Percentiles rank a stretch among this genome's conserved stretches.
These are phyloP conservation scores for Syzygium grande DNA, from an alignment of 345 rosid genomes.

Conservation along the genomic window DNA sequence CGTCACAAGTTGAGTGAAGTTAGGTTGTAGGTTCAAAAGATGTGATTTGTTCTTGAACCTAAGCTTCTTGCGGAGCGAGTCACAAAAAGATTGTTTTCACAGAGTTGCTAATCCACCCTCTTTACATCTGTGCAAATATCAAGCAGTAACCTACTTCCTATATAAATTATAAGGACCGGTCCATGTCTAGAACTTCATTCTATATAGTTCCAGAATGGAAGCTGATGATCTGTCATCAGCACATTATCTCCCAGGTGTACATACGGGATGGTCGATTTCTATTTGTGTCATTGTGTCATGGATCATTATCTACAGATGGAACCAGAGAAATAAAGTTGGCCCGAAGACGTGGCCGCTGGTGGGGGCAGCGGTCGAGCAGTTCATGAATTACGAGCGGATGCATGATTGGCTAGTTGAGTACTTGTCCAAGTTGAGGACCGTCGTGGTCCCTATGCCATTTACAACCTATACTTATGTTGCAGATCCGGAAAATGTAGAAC, in stretches of 20 bases:
- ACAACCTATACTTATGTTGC: constrained; percentile 88
- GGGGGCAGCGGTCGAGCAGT: constrained; percentile 85
- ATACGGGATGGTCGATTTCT: constrained; percentile 9
- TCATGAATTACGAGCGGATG: constrained; percentile 71
- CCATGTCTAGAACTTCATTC: not conserved
- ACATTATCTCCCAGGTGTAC: not conserved
- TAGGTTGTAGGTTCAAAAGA: not conserved
- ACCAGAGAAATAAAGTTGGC: constrained; percentile 58
- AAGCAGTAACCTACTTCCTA: not conserved
- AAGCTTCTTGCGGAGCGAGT: not conserved
- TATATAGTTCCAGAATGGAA: not conserved
- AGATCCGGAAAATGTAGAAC: constrained; percentile 84
- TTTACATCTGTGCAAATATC: not conserved
- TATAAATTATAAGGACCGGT: not conserved
- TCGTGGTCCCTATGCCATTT: constrained; percentile 86
- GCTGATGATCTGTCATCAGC: not conserved
- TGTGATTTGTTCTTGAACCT: not conserved
- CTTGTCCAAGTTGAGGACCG: constrained; percentile 50
- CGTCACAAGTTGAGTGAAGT: not conserved
- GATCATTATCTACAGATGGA: constrained; percentile 68
- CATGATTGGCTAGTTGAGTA: constrained; percentile 88
- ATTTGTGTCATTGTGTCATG: constrained; percentile 47
- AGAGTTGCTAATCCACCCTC: not conserved
- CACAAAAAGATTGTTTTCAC: not conserved
- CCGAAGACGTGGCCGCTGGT: constrained; percentile 94